A percentile compares a stretch with the other conserved stretches of the same genome.
These are phyloP conservation scores for Nakazawaea populi DNA, from an alignment of 805 yeast species.

Conservation along the genomic window DNA sequence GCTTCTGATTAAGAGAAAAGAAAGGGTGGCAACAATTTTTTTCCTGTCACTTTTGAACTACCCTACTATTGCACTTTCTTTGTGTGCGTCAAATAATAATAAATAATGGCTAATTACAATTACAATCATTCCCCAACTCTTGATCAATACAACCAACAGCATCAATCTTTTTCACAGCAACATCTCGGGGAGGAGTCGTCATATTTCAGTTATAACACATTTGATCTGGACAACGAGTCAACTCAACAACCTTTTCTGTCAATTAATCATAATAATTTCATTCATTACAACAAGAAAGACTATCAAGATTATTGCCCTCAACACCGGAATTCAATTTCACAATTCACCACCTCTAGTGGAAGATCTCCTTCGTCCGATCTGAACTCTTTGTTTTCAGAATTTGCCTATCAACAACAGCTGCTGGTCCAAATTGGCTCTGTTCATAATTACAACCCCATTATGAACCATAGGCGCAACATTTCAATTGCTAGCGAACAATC, in stretches of 20 bases:
- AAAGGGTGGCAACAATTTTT: neutral
- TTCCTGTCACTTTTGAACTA: neutral
- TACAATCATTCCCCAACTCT: neutral
- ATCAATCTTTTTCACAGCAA: neutral
- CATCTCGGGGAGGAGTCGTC: neutral
- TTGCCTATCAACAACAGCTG: neutral
- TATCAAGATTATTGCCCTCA: neutral
- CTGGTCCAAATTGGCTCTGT: neutral
- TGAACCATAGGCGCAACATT: slow-evolving; percentile 1
- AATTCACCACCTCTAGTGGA: slow-evolving; percentile 3
- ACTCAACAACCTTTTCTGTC: neutral
- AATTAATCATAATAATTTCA: neutral
- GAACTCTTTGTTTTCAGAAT: slow-evolving; percentile 4
- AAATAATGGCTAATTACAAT: neutral
- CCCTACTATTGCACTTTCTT: neutral
- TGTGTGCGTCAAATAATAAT: neutral
- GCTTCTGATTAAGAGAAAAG: neutral
- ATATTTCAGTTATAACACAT: neutral
- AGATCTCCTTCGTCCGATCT: slow-evolving; percentile 6
- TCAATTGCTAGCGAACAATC: slow-evolving; percentile 10
- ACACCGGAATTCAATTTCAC: neutral
- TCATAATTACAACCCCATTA: neutral
- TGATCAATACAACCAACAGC: neutral
- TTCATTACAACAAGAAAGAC: neutral
- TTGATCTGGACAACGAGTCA: neutral